phyloP scores from a whole-genome alignment of 441 rosid species.

The Omphalea diandra region DNA sequence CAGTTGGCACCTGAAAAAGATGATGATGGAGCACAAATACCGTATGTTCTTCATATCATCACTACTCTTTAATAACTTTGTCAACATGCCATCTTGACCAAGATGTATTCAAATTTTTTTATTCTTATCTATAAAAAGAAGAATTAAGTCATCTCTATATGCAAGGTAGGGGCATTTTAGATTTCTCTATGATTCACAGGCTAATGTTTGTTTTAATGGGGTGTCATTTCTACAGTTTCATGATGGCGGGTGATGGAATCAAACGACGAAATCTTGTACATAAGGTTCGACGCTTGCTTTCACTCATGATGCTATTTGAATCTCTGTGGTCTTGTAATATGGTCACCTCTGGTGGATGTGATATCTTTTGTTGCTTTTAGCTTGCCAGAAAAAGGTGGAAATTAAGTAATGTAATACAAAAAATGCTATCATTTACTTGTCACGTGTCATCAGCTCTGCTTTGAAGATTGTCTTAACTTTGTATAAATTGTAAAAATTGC shows the following conservation, averaged over 20 bases:
- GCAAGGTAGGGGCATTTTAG: background rate
- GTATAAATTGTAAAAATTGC: background rate
- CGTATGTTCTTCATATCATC: constrained; percentile 49
- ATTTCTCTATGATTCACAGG: constrained; percentile 11
- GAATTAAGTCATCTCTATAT: background rate
- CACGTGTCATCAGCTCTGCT: background rate
- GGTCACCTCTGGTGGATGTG: background rate
- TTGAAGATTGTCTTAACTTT: background rate
- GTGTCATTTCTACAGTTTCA: constrained; percentile 48
- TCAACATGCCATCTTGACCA: background rate
- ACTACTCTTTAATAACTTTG: background rate
- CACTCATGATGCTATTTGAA: constrained; percentile 9
- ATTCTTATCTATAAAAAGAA: background rate
- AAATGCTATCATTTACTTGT: background rate
- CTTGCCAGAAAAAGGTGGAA: background rate
- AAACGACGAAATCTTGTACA: constrained; percentile 54
- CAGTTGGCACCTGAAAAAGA: constrained; percentile 65
- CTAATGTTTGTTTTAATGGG: constrained; percentile 3
- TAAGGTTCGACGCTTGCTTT: constrained; percentile 50
- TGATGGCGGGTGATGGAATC: constrained; percentile 93
- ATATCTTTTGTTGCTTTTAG: background rate
- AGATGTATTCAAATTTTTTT: background rate
- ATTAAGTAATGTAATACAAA: background rate
- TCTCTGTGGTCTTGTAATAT: constrained; percentile 5
- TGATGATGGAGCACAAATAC: constrained; percentile 59